A percentile compares a stretch with the other conserved stretches of the same genome.
Evolutionary conservation across 2,329 filamentous ascomycete species (phyloP).

Genomic region (Blastomyces percursus): DNA sequence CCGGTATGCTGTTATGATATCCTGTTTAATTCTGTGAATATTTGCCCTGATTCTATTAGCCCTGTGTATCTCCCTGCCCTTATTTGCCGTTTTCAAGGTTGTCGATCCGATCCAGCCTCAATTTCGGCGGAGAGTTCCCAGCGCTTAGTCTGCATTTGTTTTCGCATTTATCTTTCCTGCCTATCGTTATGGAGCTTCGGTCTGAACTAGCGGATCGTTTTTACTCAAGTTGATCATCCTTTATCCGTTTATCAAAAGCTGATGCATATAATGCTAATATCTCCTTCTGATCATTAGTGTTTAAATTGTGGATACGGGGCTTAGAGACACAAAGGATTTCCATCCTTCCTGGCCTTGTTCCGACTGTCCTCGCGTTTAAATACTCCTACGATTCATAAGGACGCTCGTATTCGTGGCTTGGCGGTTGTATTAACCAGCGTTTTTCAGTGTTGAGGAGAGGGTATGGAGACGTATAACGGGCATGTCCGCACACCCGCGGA

Average conservation of each 20-base stretch:
- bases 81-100: neutral
- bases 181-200: neutral
- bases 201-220: neutral
- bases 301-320: neutral
- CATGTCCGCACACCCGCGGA: constrained; percentile 91
- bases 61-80: neutral
- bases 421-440: neutral
- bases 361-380: neutral
- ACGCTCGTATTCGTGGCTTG: neutral
- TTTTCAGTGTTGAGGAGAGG: neutral
- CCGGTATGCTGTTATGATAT: neutral
- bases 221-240: neutral
- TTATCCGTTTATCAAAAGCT: neutral
- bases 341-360: neutral
- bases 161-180: neutral
- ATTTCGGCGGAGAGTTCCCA: neutral
- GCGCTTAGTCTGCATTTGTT: neutral
- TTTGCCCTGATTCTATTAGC: neutral
- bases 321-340: neutral
- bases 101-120: neutral
- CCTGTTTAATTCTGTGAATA: neutral
- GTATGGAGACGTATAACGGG: constrained; percentile 94
- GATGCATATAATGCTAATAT: neutral
- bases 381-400: neutral
- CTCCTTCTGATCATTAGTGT: neutral